Evolutionary conservation across 2,329 filamentous ascomycete species (phyloP).

Genomic region (Fusarium nurragi): DNA sequence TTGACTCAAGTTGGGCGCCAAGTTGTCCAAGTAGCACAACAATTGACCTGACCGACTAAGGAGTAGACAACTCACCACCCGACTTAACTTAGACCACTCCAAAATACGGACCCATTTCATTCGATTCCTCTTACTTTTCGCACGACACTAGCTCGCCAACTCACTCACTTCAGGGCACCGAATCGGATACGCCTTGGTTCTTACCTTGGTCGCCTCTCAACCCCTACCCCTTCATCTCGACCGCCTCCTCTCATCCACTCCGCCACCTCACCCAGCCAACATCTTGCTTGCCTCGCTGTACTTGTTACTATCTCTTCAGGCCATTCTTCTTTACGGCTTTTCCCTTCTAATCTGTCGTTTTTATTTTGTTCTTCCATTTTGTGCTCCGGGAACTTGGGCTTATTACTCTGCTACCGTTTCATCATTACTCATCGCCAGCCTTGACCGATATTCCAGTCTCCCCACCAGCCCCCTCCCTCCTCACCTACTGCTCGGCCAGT

Average conservation of each 20-base stretch:
- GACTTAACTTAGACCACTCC: slow-evolving; percentile 17
- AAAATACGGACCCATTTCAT: slow-evolving; percentile 18
- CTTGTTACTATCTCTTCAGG: slow-evolving; percentile 13
- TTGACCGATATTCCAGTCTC: slow-evolving; percentile 38
- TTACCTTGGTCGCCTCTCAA: slow-evolving; percentile 30
- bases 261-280: slow-evolving; percentile 30
- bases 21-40: slow-evolving; percentile 12
- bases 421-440: slow-evolving; percentile 34
- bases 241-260: slow-evolving; percentile 40
- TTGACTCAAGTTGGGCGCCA: slow-evolving; percentile 32
- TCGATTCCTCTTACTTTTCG: slow-evolving; percentile 9
- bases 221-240: slow-evolving; percentile 34
- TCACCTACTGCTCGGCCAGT: slow-evolving; percentile 30
- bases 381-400: slow-evolving; percentile 7
- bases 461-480: slow-evolving; percentile 26
- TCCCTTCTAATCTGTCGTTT: slow-evolving; percentile 24
- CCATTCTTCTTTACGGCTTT: slow-evolving; percentile 19
- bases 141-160: slow-evolving; percentile 26
- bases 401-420: slow-evolving; percentile 23
- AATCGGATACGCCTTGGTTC: slow-evolving; percentile 33
- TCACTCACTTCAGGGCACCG: slow-evolving; percentile 28
- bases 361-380: background rate
- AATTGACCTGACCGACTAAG: slow-evolving; percentile 36
- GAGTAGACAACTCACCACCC: slow-evolving; percentile 32
- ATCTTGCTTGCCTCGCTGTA: slow-evolving; percentile 23